Evolutionary conservation across 2,329 filamentous ascomycete genomes (phyloP).

Genomic region (Pseudophaeomoniella oleicola): DNA sequence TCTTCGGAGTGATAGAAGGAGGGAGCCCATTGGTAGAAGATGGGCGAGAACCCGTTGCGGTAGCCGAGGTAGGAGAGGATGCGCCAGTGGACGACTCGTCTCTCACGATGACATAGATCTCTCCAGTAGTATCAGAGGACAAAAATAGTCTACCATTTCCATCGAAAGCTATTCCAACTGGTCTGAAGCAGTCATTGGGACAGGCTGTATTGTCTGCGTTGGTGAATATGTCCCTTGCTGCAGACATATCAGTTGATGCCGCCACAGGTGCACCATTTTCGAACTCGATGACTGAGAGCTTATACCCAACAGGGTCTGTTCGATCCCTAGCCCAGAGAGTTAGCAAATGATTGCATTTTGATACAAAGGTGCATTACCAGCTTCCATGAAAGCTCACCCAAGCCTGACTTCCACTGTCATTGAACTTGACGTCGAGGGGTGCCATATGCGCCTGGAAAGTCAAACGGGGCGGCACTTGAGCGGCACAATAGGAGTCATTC

Average conservation of each 20-base stretch:
- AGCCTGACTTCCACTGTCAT: slow-evolving; percentile 39
- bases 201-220: slow-evolving; percentile 16
- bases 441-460: slow-evolving; percentile 54
- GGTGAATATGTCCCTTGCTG: slow-evolving; percentile 15
- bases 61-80: neutral
- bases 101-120: slow-evolving; percentile 12
- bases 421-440: slow-evolving; percentile 58
- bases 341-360: slow-evolving; percentile 3
- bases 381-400: slow-evolving; percentile 60
- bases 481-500: slow-evolving; percentile 32
- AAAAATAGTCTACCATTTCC: slow-evolving; percentile 17
- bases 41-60: neutral
- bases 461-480: slow-evolving; percentile 34
- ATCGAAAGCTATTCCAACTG: slow-evolving; percentile 19
- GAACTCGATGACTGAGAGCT: slow-evolving; percentile 32
- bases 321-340: slow-evolving; percentile 24
- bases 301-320: slow-evolving; percentile 33
- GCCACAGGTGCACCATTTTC: slow-evolving; percentile 30
- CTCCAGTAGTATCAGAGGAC: slow-evolving; percentile 17
- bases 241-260: slow-evolving; percentile 17
- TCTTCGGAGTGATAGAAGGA: too few species aligned
- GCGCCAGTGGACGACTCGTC: slow-evolving; percentile 2
- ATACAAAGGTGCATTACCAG: slow-evolving; percentile 30
- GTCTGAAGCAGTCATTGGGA: slow-evolving; percentile 17
- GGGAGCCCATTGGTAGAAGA: too few species aligned